Base-by-base conservation (phyloP, 768 basidiomycete genomes). In the Kwoniella heveanensis region DNA sequence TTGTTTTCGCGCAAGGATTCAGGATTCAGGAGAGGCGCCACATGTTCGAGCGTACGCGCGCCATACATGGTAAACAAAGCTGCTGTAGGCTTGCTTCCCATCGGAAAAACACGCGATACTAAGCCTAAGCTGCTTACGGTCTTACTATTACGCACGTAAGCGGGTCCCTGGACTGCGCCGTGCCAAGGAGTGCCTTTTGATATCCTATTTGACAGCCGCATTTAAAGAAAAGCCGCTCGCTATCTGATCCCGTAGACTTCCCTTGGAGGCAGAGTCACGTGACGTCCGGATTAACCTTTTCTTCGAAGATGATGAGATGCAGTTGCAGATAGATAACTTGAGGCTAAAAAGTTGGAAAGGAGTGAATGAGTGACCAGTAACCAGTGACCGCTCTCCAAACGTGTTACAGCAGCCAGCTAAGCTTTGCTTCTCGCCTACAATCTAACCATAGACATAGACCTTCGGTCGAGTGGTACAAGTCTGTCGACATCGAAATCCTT, bases 271-370 rank as follows among this genome's bases (percentile, higher is more conserved):
- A 13, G 13, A 44, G 15, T 44, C 39, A 44, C 39, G 39, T 44
- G 39, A 44, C 39, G 19, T 8, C 3, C 39, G 39, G 39, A 44
- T 44, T 44, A 44, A 19, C 39, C 39, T 44, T 44, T 44, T 44
- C 39, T 44, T 44, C 6, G 39, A 8, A 44, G 17, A 8, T 9
- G 19, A 19, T 44, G 5, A 32, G 5, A 32, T 13, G 32, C 13
- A 32, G 32, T 13, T 32, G 39, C 19, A 44, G 39, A 44, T 44
- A 44, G 39, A 17, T 3, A 44, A 10, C 4, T 8, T 3, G 3
- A 44, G 39, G 39, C 39, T 44, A 44, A 44, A 44, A 44, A 44
- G 39, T 44, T 44, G 8, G 39, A 44, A 44, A 44, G 15, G 39
- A 36, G 32, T 36, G 39, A 44, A 17, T 3, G 39, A 9, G 39